Evolutionary conservation across 208 protist genomes (phyloP).

Genomic region (Crithidia sp.): DNA sequence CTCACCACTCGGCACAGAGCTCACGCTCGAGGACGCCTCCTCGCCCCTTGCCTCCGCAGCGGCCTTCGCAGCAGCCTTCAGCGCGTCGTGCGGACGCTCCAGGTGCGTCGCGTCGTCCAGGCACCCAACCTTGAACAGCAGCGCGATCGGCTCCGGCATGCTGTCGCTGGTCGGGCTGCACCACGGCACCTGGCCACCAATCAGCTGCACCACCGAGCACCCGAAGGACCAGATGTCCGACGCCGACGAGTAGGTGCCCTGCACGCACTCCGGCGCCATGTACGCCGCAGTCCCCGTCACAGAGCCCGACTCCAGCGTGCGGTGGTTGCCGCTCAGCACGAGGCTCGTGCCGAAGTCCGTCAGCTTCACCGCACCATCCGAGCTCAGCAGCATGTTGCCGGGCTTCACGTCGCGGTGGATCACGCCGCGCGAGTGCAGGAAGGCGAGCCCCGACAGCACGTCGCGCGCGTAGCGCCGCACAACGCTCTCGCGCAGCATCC

Average conservation of each 20-base stretch:
- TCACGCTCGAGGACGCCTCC: background rate
- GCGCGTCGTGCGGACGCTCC: constrained; percentile 41
- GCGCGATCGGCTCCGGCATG: constrained; percentile 37
- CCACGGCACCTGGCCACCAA: constrained; percentile 69
- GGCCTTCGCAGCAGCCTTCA: constrained; percentile 13
- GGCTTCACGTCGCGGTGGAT: constrained; percentile 89
- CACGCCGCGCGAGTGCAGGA: constrained; percentile 71
- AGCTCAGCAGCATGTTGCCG: constrained; percentile 80
- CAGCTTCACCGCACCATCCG: constrained; percentile 73
- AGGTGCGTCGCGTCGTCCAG: constrained; percentile 39
- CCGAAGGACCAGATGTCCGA: constrained; percentile 89
- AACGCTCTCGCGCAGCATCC: constrained; percentile 54
- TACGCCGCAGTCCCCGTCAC: constrained; percentile 78
- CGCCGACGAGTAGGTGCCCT: constrained; percentile 59
- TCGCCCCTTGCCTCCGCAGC: background rate
- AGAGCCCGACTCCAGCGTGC: constrained; percentile 36
- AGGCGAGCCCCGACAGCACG: constrained; percentile 55
- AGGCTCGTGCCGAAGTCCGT: constrained; percentile 87
- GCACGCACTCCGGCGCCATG: constrained; percentile 76
- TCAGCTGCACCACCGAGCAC: constrained; percentile 77
- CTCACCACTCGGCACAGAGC: background rate
- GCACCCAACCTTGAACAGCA: constrained; percentile 67
- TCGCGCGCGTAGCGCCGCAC: constrained; percentile 65
- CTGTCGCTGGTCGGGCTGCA: constrained; percentile 24
- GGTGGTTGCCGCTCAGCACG: constrained; percentile 40